These are phyloP conservation scores for Boletus smithii DNA, from an alignment of 1,284 basidiomycete species.

Conservation along the genomic window DNA sequence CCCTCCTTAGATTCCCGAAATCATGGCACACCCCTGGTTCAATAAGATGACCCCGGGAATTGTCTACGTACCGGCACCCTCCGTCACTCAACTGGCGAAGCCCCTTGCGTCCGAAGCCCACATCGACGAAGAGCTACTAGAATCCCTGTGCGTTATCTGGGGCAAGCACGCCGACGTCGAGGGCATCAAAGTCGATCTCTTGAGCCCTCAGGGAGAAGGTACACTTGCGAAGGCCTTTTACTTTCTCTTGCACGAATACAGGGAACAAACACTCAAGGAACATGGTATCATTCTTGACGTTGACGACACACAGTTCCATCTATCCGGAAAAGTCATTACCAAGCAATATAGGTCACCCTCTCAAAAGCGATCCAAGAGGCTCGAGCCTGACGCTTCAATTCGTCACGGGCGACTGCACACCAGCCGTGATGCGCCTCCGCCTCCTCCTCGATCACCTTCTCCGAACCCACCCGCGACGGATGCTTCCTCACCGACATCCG, in stretches of 20 bases:
- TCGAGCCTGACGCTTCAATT: slow-evolving; percentile 11
- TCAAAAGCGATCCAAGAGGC: slow-evolving; percentile 19
- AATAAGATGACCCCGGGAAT: slow-evolving; percentile 45
- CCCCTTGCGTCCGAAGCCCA: slow-evolving; percentile 67
- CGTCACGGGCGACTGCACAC: slow-evolving; percentile 17
- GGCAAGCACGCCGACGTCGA: slow-evolving; percentile 61
- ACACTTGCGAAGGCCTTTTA: slow-evolving; percentile 93
- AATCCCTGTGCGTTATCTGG: slow-evolving; percentile 88
- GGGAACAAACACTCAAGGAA: slow-evolving; percentile 69
- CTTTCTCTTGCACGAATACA: slow-evolving; percentile 79
- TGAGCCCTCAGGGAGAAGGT: slow-evolving; percentile 60
- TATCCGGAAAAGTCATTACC: slow-evolving; percentile 40
- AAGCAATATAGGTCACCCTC: slow-evolving; percentile 47
- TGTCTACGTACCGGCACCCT: slow-evolving; percentile 55
- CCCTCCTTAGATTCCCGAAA: slow-evolving; percentile 74
- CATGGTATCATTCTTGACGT: slow-evolving; percentile 49
- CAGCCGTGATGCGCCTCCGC: slow-evolving; percentile 22
- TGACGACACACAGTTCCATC: slow-evolving; percentile 29
- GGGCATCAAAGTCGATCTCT: slow-evolving; percentile 60
- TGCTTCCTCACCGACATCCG: slow-evolving; percentile 20
- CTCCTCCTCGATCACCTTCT: slow-evolving; percentile 35
- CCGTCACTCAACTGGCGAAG: slow-evolving; percentile 64
- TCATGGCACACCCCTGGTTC: slow-evolving; percentile 86
- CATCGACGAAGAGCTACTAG: slow-evolving; percentile 85
- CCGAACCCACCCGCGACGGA: slow-evolving; percentile 27